A percentile compares a stretch with the other conserved stretches of the same genome.
Conservation (phyloP, 2,329 filamentous ascomycete species). For the Botrytis squamosa region DNA sequence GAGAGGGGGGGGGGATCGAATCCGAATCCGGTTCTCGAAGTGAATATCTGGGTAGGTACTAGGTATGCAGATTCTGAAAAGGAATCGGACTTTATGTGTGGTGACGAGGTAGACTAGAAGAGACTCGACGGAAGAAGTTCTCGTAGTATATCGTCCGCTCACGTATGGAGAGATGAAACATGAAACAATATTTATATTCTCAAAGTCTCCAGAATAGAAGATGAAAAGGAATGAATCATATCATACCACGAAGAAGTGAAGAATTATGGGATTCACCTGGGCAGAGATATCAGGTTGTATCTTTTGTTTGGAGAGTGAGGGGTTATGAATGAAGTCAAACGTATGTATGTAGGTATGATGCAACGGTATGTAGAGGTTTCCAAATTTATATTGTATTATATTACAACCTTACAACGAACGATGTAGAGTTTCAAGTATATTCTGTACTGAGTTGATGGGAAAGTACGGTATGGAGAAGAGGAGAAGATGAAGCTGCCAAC, state of each 20-base stretch:
- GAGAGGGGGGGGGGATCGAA: neutral
- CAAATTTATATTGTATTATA: neutral
- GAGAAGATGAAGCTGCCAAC: neutral
- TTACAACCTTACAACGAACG: neutral
- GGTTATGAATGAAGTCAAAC: neutral
- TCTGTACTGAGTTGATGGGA: neutral
- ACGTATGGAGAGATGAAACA: no score
- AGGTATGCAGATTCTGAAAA: neutral
- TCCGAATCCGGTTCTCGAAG: neutral
- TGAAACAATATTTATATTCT: neutral
- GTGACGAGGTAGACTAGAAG: neutral
- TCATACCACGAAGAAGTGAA: neutral
- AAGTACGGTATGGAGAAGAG: neutral
- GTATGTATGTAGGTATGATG: neutral
- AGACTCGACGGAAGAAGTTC: neutral
- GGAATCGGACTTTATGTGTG: neutral
- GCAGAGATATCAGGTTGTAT: neutral
- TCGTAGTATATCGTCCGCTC: neutral
- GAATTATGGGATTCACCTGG: neutral
- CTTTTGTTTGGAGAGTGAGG: neutral
- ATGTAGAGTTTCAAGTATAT: neutral
- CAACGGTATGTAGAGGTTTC: neutral
- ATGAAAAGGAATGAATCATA: neutral
- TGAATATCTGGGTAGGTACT: neutral
- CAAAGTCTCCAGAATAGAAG: neutral